Percentiles rank a stretch among this genome's conserved stretches.
Conservation (phyloP, 2,329 filamentous ascomycete genomes). For the Fulvia fulva region DNA sequence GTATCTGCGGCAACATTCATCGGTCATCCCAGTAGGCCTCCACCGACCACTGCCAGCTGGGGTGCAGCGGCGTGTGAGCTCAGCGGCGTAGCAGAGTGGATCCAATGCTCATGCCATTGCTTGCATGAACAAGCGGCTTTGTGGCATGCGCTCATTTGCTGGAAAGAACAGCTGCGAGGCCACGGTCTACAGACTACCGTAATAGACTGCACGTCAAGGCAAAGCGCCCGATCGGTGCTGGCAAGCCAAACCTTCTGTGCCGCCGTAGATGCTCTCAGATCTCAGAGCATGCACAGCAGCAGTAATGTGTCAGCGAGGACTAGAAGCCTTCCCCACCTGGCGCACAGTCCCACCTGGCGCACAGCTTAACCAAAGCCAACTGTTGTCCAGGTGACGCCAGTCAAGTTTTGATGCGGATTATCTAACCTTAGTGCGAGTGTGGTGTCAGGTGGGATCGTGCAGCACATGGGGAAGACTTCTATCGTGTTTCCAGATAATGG, state of each 20-base stretch:
- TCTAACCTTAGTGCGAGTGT: too few relatives aligned
- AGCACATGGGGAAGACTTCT: too few relatives aligned
- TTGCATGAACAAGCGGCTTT: conserved; percentile 23
- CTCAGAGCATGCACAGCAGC: background rate
- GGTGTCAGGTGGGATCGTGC: too few relatives aligned
- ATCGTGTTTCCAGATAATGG: background rate
- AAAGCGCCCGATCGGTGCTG: conserved; percentile 16
- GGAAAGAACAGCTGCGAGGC: conserved; percentile 11
- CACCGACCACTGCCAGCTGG: background rate
- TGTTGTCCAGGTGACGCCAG: too few relatives aligned
- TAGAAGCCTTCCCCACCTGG: too few relatives aligned
- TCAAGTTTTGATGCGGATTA: too few relatives aligned
- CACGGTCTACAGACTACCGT: background rate
- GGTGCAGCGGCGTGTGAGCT: background rate
- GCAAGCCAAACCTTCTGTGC: conserved; percentile 5
- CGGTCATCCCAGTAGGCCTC: conserved; percentile 4
- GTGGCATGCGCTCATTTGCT: conserved; percentile 28
- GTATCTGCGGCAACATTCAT: background rate
- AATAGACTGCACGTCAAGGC: conserved; percentile 19
- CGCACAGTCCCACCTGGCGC: too few relatives aligned
- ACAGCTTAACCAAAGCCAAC: too few relatives aligned
- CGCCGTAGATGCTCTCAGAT: background rate
- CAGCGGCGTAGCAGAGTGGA: conserved; percentile 6
- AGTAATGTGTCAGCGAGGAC: background rate
- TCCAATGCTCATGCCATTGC: conserved; percentile 8